phyloP scores from a whole-genome alignment of 345 rosid genomes.

The Populus nigra region DNA sequence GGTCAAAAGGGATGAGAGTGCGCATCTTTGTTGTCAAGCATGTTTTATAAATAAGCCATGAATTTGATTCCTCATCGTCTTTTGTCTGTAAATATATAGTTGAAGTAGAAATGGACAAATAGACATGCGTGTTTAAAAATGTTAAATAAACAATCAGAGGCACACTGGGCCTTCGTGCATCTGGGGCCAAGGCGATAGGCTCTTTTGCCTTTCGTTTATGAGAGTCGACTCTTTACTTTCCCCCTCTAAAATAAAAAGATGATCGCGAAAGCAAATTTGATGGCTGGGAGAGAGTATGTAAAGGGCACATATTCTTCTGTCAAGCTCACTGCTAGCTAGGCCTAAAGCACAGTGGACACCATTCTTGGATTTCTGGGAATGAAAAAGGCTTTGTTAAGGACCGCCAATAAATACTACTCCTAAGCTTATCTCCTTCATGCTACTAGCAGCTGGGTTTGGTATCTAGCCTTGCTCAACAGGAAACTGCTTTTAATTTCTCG shows the following conservation, averaged over 20 bases:
- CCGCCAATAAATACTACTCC: background rate
- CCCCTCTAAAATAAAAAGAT: slow-evolving; percentile 11
- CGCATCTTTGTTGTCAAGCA: slow-evolving; percentile 23
- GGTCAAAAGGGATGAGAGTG: slow-evolving; percentile 29
- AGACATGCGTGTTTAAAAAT: background rate
- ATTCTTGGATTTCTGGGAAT: background rate
- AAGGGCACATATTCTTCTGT: slow-evolving; percentile 32
- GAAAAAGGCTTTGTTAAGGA: background rate
- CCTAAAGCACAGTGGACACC: background rate
- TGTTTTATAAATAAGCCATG: slow-evolving; percentile 21
- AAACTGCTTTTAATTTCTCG: background rate
- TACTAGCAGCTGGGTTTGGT: background rate
- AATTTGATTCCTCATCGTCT: slow-evolving; percentile 31
- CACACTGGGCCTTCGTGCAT: background rate
- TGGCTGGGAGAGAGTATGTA: slow-evolving; percentile 20
- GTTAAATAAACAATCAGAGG: background rate
- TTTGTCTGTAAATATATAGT: slow-evolving; percentile 1
- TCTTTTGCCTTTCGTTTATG: background rate
- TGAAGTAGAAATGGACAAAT: slow-evolving; percentile 6
- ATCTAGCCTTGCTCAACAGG: background rate
- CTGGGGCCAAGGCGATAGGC: background rate
- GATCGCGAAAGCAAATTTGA: slow-evolving; percentile 31
- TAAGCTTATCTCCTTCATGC: background rate
- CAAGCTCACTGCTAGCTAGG: background rate
- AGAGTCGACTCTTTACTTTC: slow-evolving; percentile 12